A percentile compares a stretch with the other conserved stretches of the same genome.
Evolutionary conservation across 2,329 filamentous ascomycete species (phyloP).

Genomic region (Botrytis porri): DNA sequence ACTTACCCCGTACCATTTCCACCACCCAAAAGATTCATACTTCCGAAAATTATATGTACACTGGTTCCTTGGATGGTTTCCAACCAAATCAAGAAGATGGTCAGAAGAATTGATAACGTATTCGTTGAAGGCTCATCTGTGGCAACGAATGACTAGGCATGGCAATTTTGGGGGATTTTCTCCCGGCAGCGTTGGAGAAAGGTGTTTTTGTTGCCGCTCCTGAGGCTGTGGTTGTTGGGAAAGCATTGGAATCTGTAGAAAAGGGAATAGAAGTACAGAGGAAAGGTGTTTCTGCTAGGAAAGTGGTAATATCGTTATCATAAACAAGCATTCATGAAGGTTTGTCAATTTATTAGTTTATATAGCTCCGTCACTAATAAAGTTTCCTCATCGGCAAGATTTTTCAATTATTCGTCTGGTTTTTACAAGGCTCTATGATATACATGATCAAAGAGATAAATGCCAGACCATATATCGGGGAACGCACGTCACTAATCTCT

Average conservation of each 20-base stretch:
- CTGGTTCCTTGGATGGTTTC: constrained; percentile 5
- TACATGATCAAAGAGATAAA: not conserved
- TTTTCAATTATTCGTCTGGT: not conserved
- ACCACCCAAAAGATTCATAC: not conserved
- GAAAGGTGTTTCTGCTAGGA: constrained; percentile 24
- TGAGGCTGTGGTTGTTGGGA: constrained; percentile 41
- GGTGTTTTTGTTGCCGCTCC: constrained; percentile 41
- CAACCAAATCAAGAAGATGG: constrained; percentile 3
- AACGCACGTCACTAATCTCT: not conserved
- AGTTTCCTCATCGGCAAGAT: not conserved
- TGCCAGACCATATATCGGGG: not conserved
- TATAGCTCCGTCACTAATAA: not conserved
- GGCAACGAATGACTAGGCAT: constrained; percentile 18
- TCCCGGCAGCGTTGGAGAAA: constrained; percentile 40
- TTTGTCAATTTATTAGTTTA: not conserved
- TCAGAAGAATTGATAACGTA: constrained; percentile 2
- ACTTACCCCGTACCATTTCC: constrained; percentile 8
- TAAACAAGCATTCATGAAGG: not conserved
- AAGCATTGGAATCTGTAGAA: constrained; percentile 44
- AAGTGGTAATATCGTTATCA: constrained; percentile 22
- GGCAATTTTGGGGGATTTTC: constrained; percentile 40
- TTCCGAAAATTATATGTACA: not conserved
- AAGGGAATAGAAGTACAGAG: constrained; percentile 38
- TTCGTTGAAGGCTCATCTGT: not conserved
- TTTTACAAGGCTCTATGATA: not conserved